Conservation (phyloP, 805 yeast genomes). For the Ogataea methylovora region DNA sequence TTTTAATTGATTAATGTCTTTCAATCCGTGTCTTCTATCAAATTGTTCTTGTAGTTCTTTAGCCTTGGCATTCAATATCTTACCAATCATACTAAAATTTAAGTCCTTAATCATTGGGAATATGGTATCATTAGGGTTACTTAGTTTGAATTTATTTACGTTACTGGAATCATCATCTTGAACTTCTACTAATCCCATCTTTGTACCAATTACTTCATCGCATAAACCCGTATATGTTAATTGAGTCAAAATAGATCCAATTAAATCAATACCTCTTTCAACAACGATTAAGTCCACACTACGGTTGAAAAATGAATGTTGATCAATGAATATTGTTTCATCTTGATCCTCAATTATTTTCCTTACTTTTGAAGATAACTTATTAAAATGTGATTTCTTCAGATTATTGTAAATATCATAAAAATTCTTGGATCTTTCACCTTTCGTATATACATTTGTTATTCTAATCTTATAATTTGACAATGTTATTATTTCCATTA, state of each 20-base stretch:
- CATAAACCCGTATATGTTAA: conserved; percentile 76
- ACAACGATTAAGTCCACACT: conserved; percentile 69
- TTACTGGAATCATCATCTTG: conserved; percentile 1
- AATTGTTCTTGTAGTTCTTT: conserved; percentile 61
- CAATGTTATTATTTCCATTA: conserved; percentile 35
- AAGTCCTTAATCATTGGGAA: conserved; percentile 47
- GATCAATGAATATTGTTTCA: conserved; percentile 25
- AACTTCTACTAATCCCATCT: conserved; percentile 13
- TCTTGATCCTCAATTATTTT: conserved; percentile 23
- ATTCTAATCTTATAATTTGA: conserved; percentile 38
- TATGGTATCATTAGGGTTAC: conserved; percentile 37
- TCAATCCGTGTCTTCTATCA: conserved; percentile 49
- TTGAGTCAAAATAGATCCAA: conserved; percentile 68
- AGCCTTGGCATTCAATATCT: conserved; percentile 62
- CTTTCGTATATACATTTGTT: conserved; percentile 53
- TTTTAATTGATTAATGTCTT: conserved; percentile 58
- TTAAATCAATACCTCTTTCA: conserved; percentile 70
- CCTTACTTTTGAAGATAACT: conserved; percentile 27
- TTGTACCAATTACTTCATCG: conserved; percentile 59
- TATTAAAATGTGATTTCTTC: conserved; percentile 19
- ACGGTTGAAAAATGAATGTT: conserved; percentile 25
- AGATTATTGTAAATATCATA: conserved; percentile 32
- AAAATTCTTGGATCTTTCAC: conserved; percentile 45
- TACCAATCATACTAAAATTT: conserved; percentile 78
- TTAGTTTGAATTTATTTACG: conserved; percentile 10